Base-by-base conservation (phyloP, 2,329 filamentous ascomycete genomes). In the Trichocomaceae sp. region DNA sequence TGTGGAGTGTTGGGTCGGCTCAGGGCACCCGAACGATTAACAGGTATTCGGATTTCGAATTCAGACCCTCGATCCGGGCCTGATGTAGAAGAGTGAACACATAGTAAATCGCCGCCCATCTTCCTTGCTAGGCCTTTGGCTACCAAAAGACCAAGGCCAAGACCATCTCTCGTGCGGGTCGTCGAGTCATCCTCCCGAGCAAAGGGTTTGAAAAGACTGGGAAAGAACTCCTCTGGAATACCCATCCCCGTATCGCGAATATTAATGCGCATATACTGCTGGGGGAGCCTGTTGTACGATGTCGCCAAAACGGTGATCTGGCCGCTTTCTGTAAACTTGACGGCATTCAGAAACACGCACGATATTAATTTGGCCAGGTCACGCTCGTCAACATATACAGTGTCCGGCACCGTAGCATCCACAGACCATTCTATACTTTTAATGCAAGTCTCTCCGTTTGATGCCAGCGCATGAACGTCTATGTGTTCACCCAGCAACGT, bases 281-380 rank as follows among this genome's bases (percentile, higher is more conserved):
- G 76, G 2, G 54, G 49, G 4, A 69, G 64, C 52, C 74, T 78
- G 33, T 69, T 67, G 52, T 78, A 80, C 42, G 84, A 72, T 5
- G 74, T 77, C 3, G 79, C 81, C 47, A 69, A 69, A 12, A 88
- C 70, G 1, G 71, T 78, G 54, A 88, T 85, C 12, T 70, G 74
- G 6, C 85, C 85, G 53, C 77, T 75, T 55, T 86, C 82, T 0
- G 85, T 87, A 63, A 88, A 88, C 65, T 88, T 88, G 62, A 87
- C 77, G 2, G 85, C 85, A 64, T 88, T 88, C 29, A 84, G 63
- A 42, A 83, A 79, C 2, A 85, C 78, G 59, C 82, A 84, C 3
- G 82, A 85, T 2, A 85, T 78, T 61, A 85, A 71, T 63, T 85
- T 85, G 45, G 79, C 78, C 35, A 86, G 69, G 57, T 85, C 83